Evolutionary conservation across 805 yeast genomes (phyloP), one percentile per base, ranked within the genome.

Genomic region (Ogataea zsoltii): DNA sequence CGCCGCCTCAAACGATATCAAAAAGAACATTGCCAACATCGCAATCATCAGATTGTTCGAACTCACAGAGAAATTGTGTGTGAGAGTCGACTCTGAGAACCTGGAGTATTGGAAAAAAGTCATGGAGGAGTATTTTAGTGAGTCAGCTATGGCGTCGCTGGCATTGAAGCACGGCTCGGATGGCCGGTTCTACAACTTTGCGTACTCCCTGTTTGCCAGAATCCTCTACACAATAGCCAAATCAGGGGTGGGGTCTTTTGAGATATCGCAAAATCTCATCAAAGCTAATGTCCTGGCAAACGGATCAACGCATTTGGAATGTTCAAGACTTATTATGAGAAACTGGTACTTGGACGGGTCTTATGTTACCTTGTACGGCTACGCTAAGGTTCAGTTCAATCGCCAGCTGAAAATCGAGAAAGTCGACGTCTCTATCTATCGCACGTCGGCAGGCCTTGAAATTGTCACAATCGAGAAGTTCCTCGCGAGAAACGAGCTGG

Each of bases 321-420:
- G 82, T 38, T 70, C 79, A 11, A 67, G 79, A 35, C 69, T 76
- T 29, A 66, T 76, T 1, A 63, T 76, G 37, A 68, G 76, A 14
- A 76, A 74, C 52, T 71, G 76, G 62, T 86, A 80, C 58, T 63
- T 68, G 2, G 96, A 88, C 63, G 95, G 94, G 0, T 82, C 91
- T 2, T 75, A 75, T 53, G 80, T 86, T 7, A 74, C 78, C 9
- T 76, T 83, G 38, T 70, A 72, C 46, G 88, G 92, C 0, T 78
- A 77, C 15, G 65, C 83, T 33, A 80, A 80, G 50, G 78, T 86
- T 9, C 69, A 80, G 6, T 76, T 88, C 66, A 83, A 80, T 57
- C 70, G 83, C 26, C 76, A 74, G 42, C 68, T 87, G 49, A 75
- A 78, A 51, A 76, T 89, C 23, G 95, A 88, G 53, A 85, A 86